Percentiles rank a stretch among this genome's conserved stretches.
These are phyloP conservation scores for Ramularia collo-cygni DNA, from an alignment of 2,329 filamentous ascomycete species.

Conservation along the genomic window DNA sequence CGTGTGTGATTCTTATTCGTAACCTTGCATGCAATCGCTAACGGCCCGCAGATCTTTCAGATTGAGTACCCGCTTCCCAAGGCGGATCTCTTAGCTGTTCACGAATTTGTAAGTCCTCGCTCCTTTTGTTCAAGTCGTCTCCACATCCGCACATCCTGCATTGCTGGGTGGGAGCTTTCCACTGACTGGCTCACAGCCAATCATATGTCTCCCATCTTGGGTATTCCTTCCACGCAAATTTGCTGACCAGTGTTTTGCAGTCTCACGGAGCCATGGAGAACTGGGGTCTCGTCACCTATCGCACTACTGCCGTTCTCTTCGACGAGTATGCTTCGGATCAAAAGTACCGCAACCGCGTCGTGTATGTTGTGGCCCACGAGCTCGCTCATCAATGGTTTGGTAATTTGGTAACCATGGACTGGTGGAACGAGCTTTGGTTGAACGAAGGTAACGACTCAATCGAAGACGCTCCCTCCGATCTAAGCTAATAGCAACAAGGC, in stretches of 20 bases:
- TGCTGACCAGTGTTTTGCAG: slow-evolving; percentile 42
- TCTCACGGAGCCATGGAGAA: slow-evolving; percentile 83
- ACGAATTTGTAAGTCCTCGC: slow-evolving; percentile 70
- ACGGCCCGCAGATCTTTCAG: slow-evolving; percentile 57
- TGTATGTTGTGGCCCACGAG: slow-evolving; percentile 97
- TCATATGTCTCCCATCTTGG: slow-evolving; percentile 35
- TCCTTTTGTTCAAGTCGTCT: neutral
- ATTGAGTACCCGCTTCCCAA: slow-evolving; percentile 93
- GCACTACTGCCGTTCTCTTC: slow-evolving; percentile 88
- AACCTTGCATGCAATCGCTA: slow-evolving; percentile 4
- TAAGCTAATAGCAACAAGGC: slow-evolving; percentile 29
- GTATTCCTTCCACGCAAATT: neutral
- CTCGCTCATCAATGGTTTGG: slow-evolving; percentile 96
- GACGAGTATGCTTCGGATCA: slow-evolving; percentile 88
- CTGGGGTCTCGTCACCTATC: slow-evolving; percentile 92
- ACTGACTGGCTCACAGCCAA: slow-evolving; percentile 31
- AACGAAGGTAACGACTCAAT: slow-evolving; percentile 60
- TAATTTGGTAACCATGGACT: slow-evolving; percentile 93
- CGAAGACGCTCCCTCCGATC: no score
- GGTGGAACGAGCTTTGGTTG: slow-evolving; percentile 71
- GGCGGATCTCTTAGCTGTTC: slow-evolving; percentile 81
- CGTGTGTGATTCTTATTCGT: slow-evolving; percentile 24
- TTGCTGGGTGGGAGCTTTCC: neutral
- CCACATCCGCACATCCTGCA: neutral
- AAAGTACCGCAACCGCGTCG: slow-evolving; percentile 85